These are phyloP conservation scores for Metschnikowia similis DNA, from an alignment of 805 yeast genomes.

Conservation along the genomic window DNA sequence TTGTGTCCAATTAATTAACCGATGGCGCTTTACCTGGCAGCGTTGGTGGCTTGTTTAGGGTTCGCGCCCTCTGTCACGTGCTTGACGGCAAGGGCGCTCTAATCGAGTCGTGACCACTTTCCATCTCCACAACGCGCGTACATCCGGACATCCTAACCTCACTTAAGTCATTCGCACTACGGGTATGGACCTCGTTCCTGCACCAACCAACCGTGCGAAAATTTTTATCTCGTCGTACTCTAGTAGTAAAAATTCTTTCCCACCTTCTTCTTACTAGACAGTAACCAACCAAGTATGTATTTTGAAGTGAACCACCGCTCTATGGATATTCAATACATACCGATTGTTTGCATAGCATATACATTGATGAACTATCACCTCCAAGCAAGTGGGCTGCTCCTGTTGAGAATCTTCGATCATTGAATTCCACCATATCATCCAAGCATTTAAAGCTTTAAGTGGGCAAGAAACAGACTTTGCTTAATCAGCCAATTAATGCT, in stretches of 20 bases:
- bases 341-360: neutral
- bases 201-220: constrained; percentile 12
- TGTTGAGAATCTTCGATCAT: neutral
- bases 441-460: too few species aligned
- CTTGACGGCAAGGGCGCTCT: neutral
- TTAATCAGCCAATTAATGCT: neutral
- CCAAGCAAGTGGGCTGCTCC: neutral
- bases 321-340: neutral
- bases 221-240: constrained; percentile 12
- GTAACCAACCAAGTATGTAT: constrained; percentile 19
- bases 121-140: neutral
- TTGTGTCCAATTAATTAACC: too few species aligned
- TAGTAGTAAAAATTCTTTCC: constrained; percentile 8
- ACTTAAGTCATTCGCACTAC: neutral
- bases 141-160: constrained; percentile 13
- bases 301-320: neutral
- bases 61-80: constrained; percentile 2
- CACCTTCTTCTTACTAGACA: constrained; percentile 18
- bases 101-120: neutral
- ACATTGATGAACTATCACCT: neutral
- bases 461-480: too few species aligned
- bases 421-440: too few species aligned
- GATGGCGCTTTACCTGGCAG: neutral
- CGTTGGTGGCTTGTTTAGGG: neutral
- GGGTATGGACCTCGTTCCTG: constrained; percentile 7